Evolutionary conservation across 2,329 filamentous ascomycete genomes (phyloP), one percentile per base, ranked within the genome.

Genomic region (Pyrenophora graminea): DNA sequence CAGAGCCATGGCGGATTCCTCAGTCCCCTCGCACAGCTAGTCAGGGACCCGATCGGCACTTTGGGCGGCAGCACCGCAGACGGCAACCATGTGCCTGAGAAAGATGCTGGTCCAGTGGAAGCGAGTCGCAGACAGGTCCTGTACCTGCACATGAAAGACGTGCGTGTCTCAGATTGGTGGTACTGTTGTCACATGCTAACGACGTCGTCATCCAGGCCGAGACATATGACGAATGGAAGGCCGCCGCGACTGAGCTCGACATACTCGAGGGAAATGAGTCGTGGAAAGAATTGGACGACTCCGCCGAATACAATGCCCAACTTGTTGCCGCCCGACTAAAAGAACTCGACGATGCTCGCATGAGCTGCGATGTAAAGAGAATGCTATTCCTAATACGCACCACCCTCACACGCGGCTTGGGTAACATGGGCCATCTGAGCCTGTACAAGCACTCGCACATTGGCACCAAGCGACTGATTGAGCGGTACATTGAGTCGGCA

Each of bases 381-480:
- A 94, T 96, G 87, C 80, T 94, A 66, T 86, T 91, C 66, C 79
- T 94, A 32, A 80, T 96, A 32, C 85, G 92, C 23, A 96, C 91
- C 1, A 82, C 89, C 1, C 75, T 97, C 41, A 90, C 87, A 33
- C 86, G 92, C 38, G 87, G 92, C 62, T 77, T 96, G 8, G 92
- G 90, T 6, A 89, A 88, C 44, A 96, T 97, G 88, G 90, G 89
- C 55, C 89, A 91, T 65, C 81, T 88, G 36, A 82, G 86, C 45
- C 80, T 97, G 2, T 97, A 97, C 75, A 86, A 86, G 48, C 89
- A 94, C 69, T 89, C 89, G 0, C 87, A 94, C 67, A 82, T 90
- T 12, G 93, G 92, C 4, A 96, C 92, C 7, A 97, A 97, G 75
- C 80, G 82, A 52, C 75, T 96, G 57, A 93, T 96, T 55, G 92